A percentile compares a stretch with the other conserved stretches of the same genome.
phyloP scores from a whole-genome alignment of 2,329 filamentous ascomycete genomes.

The Colletotrichum tropicicola region DNA sequence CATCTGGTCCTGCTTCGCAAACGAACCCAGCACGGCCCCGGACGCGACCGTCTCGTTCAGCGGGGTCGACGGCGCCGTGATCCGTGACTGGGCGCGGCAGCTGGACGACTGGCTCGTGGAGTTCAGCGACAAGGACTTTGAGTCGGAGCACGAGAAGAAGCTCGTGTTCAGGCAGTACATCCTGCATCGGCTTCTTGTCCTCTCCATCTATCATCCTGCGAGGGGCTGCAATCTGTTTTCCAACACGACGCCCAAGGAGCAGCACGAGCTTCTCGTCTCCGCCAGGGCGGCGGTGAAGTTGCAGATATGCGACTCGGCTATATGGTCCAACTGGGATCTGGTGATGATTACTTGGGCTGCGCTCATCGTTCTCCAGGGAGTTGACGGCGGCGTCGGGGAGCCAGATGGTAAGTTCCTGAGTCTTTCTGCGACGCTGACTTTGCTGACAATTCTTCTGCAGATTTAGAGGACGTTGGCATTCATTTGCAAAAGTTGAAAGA shows the following conservation, averaged over 20 bases:
- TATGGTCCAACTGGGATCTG: constrained; percentile 54
- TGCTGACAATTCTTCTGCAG: constrained; percentile 22
- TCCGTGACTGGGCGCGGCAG: constrained; percentile 51
- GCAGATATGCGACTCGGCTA: constrained; percentile 48
- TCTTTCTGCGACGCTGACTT: no score
- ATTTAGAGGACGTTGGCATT: constrained; percentile 38
- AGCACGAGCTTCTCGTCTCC: constrained; percentile 50
- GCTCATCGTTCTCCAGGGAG: constrained; percentile 50
- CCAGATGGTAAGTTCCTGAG: constrained; percentile 41
- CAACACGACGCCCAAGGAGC: constrained; percentile 46
- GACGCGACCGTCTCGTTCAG: constrained; percentile 42
- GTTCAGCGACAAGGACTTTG: constrained; percentile 41
- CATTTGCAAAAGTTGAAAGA: constrained; percentile 39
- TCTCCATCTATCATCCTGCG: constrained; percentile 53
- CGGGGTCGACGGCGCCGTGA: constrained; percentile 48
- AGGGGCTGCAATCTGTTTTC: constrained; percentile 49
- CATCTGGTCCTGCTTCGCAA: constrained; percentile 50
- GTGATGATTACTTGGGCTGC: constrained; percentile 55
- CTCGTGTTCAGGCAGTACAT: constrained; percentile 51
- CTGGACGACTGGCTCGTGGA: constrained; percentile 52
- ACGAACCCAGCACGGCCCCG: constrained; percentile 20
- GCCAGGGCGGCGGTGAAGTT: constrained; percentile 49
- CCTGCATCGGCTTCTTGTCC: constrained; percentile 49
- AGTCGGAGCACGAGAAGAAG: constrained; percentile 43
- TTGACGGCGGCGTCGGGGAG: constrained; percentile 49